Conservation (phyloP, 352 stramenopile species). For the Vaucheria bursata region DNA sequence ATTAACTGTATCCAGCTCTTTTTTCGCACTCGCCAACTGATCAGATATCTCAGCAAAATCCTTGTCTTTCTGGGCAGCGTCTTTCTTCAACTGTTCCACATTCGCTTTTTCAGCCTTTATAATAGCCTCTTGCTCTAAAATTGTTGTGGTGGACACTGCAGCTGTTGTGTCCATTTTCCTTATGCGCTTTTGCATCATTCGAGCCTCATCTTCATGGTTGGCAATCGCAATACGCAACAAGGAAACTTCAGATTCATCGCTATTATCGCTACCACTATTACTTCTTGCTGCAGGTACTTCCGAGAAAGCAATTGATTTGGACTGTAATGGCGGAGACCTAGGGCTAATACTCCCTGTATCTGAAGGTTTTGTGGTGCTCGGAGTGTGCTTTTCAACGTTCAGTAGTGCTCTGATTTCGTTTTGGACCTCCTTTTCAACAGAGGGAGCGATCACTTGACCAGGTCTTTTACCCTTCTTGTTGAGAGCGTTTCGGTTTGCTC, state of each 20-base stretch:
- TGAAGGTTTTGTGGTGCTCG: not conserved
- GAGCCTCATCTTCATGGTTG: not conserved
- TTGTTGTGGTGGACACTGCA: not conserved
- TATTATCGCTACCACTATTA: not conserved
- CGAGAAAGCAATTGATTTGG: not conserved
- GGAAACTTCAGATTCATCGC: not conserved
- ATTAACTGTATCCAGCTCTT: too few relatives aligned
- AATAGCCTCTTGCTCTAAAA: too few relatives aligned
- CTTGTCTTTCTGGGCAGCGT: too few relatives aligned
- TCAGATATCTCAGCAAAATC: too few relatives aligned
- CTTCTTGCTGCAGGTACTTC: not conserved
- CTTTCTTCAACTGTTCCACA: too few relatives aligned
- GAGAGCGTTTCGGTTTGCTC: conserved; percentile 31
- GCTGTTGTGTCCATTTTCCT: not conserved
- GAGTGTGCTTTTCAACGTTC: not conserved
- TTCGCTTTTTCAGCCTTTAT: too few relatives aligned
- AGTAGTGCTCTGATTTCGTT: conserved; percentile 33
- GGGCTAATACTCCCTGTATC: not conserved
- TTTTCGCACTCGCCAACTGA: too few relatives aligned
- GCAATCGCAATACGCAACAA: not conserved
- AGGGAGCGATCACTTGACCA: conserved; percentile 25
- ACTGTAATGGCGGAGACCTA: not conserved
- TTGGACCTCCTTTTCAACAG: conserved; percentile 15
- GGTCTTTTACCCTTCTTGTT: conserved; percentile 43
- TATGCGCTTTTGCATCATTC: not conserved